These are phyloP conservation scores for Emydomyces testavorans DNA, from an alignment of 2,329 filamentous ascomycete species.

Conservation along the genomic window DNA sequence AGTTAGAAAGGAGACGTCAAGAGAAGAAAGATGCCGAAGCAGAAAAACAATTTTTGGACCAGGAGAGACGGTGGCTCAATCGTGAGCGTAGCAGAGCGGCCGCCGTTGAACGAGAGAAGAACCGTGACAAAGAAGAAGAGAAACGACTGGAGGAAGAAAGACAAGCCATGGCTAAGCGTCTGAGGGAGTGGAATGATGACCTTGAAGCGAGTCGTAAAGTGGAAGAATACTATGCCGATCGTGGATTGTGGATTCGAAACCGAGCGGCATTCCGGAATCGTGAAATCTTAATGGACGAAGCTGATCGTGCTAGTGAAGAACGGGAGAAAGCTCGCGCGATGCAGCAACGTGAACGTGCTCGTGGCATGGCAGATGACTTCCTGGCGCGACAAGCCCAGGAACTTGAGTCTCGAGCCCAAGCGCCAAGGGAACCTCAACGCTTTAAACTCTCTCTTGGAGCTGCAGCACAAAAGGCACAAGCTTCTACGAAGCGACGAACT, in stretches of 20 bases:
- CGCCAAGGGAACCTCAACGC: slow-evolving; percentile 50
- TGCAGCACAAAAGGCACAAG: slow-evolving; percentile 61
- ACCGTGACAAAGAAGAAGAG: slow-evolving; percentile 64
- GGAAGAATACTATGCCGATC: slow-evolving; percentile 79
- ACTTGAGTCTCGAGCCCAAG: slow-evolving; percentile 42
- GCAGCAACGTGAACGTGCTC: slow-evolving; percentile 63
- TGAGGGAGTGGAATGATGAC: slow-evolving; percentile 83
- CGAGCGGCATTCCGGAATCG: slow-evolving; percentile 60
- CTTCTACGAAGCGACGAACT: slow-evolving; percentile 55
- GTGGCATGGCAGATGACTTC: slow-evolving; percentile 82
- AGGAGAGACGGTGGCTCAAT: slow-evolving; percentile 82
- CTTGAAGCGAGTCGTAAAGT: slow-evolving; percentile 60
- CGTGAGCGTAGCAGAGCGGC: slow-evolving; percentile 73
- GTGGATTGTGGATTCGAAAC: slow-evolving; percentile 71
- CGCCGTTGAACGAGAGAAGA: slow-evolving; percentile 73
- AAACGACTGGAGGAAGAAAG: slow-evolving; percentile 52
- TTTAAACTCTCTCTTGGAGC: slow-evolving; percentile 92
- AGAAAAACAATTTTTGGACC: slow-evolving; percentile 70
- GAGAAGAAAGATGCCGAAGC: slow-evolving; percentile 62
- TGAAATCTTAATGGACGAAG: slow-evolving; percentile 68
- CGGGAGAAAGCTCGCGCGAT: slow-evolving; percentile 59
- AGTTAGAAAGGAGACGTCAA: slow-evolving; percentile 61
- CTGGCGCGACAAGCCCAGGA: slow-evolving; percentile 73
- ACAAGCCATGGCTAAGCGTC: slow-evolving; percentile 57
- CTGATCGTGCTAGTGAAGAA: slow-evolving; percentile 66